Evolutionary conservation across 176 grass and related monocot species (phyloP).

Genomic region (Bromus sterilis): DNA sequence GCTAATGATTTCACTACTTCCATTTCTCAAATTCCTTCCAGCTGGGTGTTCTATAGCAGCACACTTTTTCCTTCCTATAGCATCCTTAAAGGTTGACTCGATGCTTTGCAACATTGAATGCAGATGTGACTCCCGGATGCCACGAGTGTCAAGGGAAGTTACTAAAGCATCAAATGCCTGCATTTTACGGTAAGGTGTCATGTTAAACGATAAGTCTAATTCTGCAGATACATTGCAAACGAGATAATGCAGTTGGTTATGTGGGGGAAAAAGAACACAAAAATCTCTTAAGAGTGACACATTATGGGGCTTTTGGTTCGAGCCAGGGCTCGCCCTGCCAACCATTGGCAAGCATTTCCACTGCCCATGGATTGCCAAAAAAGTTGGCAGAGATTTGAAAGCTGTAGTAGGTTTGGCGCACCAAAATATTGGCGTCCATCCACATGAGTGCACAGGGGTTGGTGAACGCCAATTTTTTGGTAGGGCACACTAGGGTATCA

Average conservation of each 20-base stretch:
- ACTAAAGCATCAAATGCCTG: slow-evolving; percentile 83
- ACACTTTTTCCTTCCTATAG: slow-evolving; percentile 45
- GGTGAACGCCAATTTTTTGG: too few relatives aligned
- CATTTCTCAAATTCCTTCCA: slow-evolving; percentile 35
- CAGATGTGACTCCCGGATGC: slow-evolving; percentile 77
- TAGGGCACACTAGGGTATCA: too few relatives aligned
- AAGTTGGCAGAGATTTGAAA: too few relatives aligned
- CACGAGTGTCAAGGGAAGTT: slow-evolving; percentile 73
- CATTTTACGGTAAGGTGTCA: slow-evolving; percentile 13
- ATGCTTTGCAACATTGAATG: slow-evolving; percentile 84
- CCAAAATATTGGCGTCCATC: too few relatives aligned
- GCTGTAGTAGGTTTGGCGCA: too few relatives aligned
- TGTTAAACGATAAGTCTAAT: slow-evolving; percentile 3
- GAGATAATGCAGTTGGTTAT: background rate
- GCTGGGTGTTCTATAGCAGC: background rate
- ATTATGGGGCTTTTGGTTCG: too few relatives aligned
- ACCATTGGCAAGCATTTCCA: too few relatives aligned
- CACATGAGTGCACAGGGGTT: too few relatives aligned
- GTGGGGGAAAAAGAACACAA: background rate
- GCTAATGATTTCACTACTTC: slow-evolving; percentile 42
- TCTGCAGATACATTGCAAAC: background rate
- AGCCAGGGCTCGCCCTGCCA: too few relatives aligned
- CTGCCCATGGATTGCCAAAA: too few relatives aligned
- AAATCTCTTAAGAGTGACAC: background rate
- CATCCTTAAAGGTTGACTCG: slow-evolving; percentile 81